Percentiles rank a stretch among this genome's conserved stretches.
phyloP scores from a whole-genome alignment of 495 filamentous ascomycete species.

The Cetradonia linearis region DNA sequence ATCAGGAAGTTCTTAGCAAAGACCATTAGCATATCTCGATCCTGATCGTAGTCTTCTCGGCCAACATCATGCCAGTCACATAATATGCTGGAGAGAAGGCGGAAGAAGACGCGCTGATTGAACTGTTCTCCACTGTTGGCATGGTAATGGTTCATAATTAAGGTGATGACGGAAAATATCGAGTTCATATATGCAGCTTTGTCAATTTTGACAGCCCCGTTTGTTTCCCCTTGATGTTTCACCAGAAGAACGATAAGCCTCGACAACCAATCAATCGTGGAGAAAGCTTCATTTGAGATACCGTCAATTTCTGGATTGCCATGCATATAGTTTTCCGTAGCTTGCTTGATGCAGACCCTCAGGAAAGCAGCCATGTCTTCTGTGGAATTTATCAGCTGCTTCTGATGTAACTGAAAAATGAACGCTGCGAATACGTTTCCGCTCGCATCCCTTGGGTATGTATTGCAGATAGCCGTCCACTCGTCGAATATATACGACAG shows the following conservation, averaged over 20 bases:
- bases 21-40: conserved; percentile 58
- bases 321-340: conserved; percentile 65
- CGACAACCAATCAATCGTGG: conserved; percentile 76
- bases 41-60: conserved; percentile 38
- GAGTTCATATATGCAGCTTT: conserved; percentile 62
- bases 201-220: conserved; percentile 46
- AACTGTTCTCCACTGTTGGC: conserved; percentile 70
- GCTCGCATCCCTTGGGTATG: conserved; percentile 45
- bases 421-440: conserved; percentile 67
- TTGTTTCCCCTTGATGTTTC: conserved; percentile 51
- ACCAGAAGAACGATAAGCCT: conserved; percentile 69
- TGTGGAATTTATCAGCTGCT: conserved; percentile 54
- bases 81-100: conserved; percentile 76
- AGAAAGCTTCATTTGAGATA: conserved; percentile 58
- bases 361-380: conserved; percentile 72
- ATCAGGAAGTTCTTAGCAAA: conserved; percentile 66
- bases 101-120: conserved; percentile 82
- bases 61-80: conserved; percentile 49
- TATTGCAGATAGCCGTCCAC: conserved; percentile 77
- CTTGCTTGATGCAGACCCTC: conserved; percentile 69
- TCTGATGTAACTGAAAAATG: conserved; percentile 70
- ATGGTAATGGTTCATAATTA: conserved; percentile 80
- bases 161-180: conserved; percentile 60
- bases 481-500: conserved; percentile 92
- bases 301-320: conserved; percentile 47